Evolutionary conservation across 345 rosid genomes (phyloP), one percentile per base, ranked within the genome.

Genomic region (Aethionema arabicum): DNA sequence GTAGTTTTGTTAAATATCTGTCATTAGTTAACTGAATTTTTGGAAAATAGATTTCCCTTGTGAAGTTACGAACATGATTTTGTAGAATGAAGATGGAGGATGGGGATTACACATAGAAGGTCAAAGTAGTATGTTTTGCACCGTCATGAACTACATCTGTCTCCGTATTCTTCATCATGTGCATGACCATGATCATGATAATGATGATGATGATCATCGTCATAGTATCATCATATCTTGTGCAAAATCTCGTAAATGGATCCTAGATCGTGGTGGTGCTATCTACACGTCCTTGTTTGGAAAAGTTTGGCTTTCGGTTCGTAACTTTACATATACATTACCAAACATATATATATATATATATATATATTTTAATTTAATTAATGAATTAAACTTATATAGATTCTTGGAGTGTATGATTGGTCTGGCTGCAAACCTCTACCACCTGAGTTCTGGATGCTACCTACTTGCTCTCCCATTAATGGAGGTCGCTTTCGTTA

Each of bases 371-470:
- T n/a, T n/a, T n/a, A n/a, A n/a, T n/a, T n/a, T 21, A 21, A 21
- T 21, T 21, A 21, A 21, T 21, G 2, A 21, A 21, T 59, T 36
- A 10, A 29, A 10, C 6, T 11, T 41, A 8, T n/a, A n/a, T 10
- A 64, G 72, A 59, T 51, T 14, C 65, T 59, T 40, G 72, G 72
- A 41, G 52, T 68, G 7, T 59, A 59, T 41, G 66, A 68, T 15
- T 67, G 72, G 72, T 52, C 56, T 41, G 72, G 72, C 8, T 52
- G 67, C 67, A 68, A 60, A 46, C 45, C 73, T 0, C 9, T 68
- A 5, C 49, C 67, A 1, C 73, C 73, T 3, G 73, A 68, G 67
- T 44, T 68, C 11, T 68, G 73, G 73, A 2, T 68, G 7, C 30
- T 68, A 0, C 73, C 67, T 29, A 27, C 50, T 4, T 68, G 5